Base-by-base conservation (phyloP, 257 asterid species). In the Gentiana straminea region DNA sequence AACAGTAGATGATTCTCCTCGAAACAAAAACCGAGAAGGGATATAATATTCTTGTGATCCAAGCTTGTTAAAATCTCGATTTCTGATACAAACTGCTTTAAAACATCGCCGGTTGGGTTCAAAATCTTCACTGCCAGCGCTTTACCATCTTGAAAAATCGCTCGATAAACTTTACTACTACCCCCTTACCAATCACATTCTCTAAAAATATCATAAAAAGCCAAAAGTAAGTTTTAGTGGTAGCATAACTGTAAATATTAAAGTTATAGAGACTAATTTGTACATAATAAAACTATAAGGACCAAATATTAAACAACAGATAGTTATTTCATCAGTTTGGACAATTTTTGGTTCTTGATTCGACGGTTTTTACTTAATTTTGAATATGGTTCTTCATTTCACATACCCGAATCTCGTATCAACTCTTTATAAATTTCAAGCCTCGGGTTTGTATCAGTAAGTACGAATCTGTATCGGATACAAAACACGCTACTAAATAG, bases 121-220 rank as follows among this genome's bases (percentile, higher is more conserved):
- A 91, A 71, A 65, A 78, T 70, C 71, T 91, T 86, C 62, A 91
- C 92, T 8, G 98, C 98, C 64, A 84, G 65, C 63, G 79, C 79
- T 64, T 58, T 72, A 58, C 82, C 87, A 49, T 77, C 92, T 5
- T 79, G 87, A 55, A 82, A 72, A 70, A 63, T 61, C 58, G 95
- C 98, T 76, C 70, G 72, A 68, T 82, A 91, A 61, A 91, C 98
- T 58, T 46, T 61, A 75, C 96, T 91, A 80, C 89, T 91, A 51
- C 98, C 98, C 9, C 98, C 98, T 66, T 83, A 48, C 98, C 98
- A 54, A 86, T 84, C 75, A 86, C 58, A 67, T 82, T 82, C 32
- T 79, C 95, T 84, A 81, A 57, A 68, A 24, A 24, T 24, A 74
- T n/a, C 35, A 44, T 37, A 61, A 59, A 33, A 64, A 57, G 35